Base-by-base conservation (phyloP, 164 flowering plant genomes). In the Sedum album region DNA sequence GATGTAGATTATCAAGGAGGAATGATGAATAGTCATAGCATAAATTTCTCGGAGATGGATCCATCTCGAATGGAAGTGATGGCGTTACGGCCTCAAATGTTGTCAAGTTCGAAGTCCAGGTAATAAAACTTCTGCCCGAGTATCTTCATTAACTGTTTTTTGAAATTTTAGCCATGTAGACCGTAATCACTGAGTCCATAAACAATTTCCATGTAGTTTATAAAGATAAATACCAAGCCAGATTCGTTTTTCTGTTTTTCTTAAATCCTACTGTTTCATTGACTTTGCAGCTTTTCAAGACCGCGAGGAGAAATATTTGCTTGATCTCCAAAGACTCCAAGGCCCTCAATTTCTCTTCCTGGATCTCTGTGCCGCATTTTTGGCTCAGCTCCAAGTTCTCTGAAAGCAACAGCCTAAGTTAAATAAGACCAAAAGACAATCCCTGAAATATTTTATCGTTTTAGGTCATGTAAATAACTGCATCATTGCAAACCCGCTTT, bases 51-150 rank as follows among this genome's bases (percentile, higher is more conserved):
- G 79, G 86, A 11, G 89, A 87, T 72, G 88, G 84, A 42, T 76
- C 84, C 20, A 55, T 81, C 72, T 48, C 21, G 53, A 51, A n/a
- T 48, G 18, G 20, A 2, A n/a, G 23, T 51, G 86, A 79, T 31
- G 81, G 78, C 70, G 67, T 72, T 5, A 72, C 67, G 70, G 42
- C 82, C 44, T 76, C 80, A 1, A 79, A 80, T 74, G 93, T 81
- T 46, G 85, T 92, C 72, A 92, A 88, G 81, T 92, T 92, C 76
- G 98, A 92, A 81, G 79, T 92, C 64, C 98, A 89, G 97, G 97
- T 91, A 84, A 49, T 51, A 21, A 31, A 39, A 31, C 6, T 2
- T 23, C 31, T 23, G 28, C 25, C 20, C 31, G 20, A 14, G 30
- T 35, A 60, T 63, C 71, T 57, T 39, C 17, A 25, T 30, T 13